Conservation (phyloP, 176 grass and related monocot genomes). For the Musa schizocarpa region DNA sequence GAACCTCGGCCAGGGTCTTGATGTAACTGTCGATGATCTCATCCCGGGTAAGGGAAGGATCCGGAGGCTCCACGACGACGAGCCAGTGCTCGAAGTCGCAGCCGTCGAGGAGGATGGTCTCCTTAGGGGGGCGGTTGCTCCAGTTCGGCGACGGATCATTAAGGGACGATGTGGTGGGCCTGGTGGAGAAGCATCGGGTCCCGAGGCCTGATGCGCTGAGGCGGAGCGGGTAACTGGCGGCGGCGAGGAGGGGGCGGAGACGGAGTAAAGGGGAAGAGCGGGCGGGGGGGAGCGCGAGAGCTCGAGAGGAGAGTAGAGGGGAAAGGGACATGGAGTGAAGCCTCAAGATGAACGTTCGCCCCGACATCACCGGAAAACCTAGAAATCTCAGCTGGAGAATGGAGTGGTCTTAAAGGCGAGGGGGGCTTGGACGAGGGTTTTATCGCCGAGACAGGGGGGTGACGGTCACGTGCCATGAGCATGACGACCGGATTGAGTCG, state of each 20-base stretch:
- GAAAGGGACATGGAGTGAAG: not conserved
- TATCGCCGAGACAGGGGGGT: not conserved
- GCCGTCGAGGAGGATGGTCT: conserved; percentile 66
- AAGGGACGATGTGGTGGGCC: conserved; percentile 50
- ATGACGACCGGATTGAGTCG: too few species aligned
- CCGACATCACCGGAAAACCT: not conserved
- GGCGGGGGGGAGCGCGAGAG: conserved; percentile 22
- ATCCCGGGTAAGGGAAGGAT: conserved; percentile 46
- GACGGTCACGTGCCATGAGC: too few species aligned
- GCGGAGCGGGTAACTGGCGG: conserved; percentile 3
- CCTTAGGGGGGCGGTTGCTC: conserved; percentile 69
- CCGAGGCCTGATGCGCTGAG: not conserved
- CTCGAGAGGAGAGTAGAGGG: not conserved
- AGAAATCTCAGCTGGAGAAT: not conserved
- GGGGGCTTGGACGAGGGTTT: not conserved
- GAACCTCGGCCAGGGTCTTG: conserved; percentile 53
- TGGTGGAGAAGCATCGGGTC: conserved; percentile 35
- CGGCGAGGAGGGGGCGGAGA: conserved; percentile 20
- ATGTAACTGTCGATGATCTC: conserved; percentile 80
- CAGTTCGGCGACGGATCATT: conserved; percentile 61
- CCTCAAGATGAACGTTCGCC: not conserved
- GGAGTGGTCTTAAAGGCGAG: too few species aligned
- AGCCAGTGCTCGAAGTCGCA: conserved; percentile 88
- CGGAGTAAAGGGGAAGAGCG: conserved; percentile 5
- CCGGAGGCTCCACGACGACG: conserved; percentile 59